These are phyloP conservation scores for Penicillium odoratum DNA, from an alignment of 495 filamentous ascomycete genomes.

Conservation along the genomic window DNA sequence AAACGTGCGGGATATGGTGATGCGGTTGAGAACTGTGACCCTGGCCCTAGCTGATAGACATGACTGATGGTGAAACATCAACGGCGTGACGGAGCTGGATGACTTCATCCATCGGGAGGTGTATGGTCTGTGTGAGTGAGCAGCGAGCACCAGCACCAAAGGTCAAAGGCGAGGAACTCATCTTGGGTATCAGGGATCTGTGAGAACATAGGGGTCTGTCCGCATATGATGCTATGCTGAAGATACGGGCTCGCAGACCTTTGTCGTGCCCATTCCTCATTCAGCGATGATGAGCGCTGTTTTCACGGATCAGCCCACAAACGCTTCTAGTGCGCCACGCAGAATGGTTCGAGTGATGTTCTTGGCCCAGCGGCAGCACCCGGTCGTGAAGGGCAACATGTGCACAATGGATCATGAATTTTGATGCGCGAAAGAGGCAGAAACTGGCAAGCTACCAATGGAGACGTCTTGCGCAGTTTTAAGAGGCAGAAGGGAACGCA, in stretches of 20 bases:
- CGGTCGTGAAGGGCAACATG: background rate
- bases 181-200: background rate
- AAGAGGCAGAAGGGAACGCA: slow-evolving; percentile 1
- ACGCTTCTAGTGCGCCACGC: slow-evolving; percentile 2
- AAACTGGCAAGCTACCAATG: slow-evolving; percentile 1
- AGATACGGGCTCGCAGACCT: too few relatives aligned
- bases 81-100: background rate
- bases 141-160: slow-evolving; percentile 1
- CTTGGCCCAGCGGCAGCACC: background rate
- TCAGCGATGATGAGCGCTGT: too few relatives aligned
- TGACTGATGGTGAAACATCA: background rate
- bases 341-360: slow-evolving; percentile 1
- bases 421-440: background rate
- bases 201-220: background rate
- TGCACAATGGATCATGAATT: background rate
- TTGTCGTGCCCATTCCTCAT: too few relatives aligned
- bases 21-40: background rate
- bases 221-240: too few relatives aligned
- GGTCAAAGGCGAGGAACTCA: slow-evolving; percentile 1
- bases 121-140: background rate
- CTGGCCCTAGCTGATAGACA: background rate
- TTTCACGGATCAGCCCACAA: background rate
- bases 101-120: background rate
- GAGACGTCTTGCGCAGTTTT: background rate
- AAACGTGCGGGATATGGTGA: slow-evolving; percentile 1